phyloP scores from a whole-genome alignment of 495 filamentous ascomycete species.

The Venustampulla echinocandica region DNA sequence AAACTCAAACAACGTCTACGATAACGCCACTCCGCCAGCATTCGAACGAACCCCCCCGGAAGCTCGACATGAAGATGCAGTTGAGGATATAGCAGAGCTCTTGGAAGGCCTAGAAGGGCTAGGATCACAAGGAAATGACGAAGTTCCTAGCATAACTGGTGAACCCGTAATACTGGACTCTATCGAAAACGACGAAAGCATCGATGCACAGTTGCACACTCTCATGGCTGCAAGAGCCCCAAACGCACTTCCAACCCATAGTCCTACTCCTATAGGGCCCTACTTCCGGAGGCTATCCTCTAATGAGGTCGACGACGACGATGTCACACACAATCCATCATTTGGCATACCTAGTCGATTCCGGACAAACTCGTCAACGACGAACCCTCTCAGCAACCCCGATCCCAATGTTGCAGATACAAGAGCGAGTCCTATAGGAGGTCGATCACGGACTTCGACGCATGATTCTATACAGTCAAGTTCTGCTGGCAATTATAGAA shows the following conservation, averaged over 20 bases:
- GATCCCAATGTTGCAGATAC: conserved; percentile 17
- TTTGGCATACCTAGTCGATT: conserved; percentile 18
- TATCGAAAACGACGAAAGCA: conserved; percentile 20
- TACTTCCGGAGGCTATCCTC: conserved; percentile 8
- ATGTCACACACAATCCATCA: conserved; percentile 21
- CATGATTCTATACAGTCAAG: conserved; percentile 2
- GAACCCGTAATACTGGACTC: conserved; percentile 13
- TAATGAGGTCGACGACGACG: conserved; percentile 14
- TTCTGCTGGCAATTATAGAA: conserved; percentile 18
- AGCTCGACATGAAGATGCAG: conserved; percentile 17
- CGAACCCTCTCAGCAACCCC: conserved; percentile 1
- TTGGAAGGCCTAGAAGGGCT: conserved; percentile 7
- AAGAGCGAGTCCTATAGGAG: conserved; percentile 20
- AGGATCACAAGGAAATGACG: background rate
- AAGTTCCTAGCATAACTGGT: background rate
- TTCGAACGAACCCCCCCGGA: conserved; percentile 1
- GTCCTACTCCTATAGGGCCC: background rate
- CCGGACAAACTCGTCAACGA: conserved; percentile 11
- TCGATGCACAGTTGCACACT: conserved; percentile 17
- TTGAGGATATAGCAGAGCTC: conserved; percentile 15
- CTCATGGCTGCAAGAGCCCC: conserved; percentile 1
- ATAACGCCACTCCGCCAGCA: background rate
- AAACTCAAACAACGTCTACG: background rate
- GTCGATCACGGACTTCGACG: conserved; percentile 16
- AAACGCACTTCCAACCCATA: background rate